Evolutionary conservation across 805 yeast species (phyloP).

Genomic region (Cyberlindnera lachancei): DNA sequence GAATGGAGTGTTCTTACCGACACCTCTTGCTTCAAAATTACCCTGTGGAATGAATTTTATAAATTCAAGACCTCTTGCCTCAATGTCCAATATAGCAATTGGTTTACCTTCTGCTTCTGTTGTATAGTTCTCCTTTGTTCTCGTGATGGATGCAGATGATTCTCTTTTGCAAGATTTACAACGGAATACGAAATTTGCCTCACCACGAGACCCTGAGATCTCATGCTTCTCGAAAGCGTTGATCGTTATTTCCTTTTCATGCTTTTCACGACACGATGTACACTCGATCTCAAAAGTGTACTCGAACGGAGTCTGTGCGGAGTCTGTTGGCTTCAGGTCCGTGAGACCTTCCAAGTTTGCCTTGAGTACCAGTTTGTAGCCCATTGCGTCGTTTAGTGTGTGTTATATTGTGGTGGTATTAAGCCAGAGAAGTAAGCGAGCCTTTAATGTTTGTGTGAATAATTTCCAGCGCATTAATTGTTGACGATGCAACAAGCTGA

Average conservation of each 20-base stretch:
- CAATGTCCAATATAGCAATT: conserved; percentile 57
- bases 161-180: conserved; percentile 54
- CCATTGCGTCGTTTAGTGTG: conserved; percentile 8
- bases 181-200: conserved; percentile 73
- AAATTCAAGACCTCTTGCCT: conserved; percentile 79
- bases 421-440: no score
- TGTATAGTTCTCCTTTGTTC: conserved; percentile 15
- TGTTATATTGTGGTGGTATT: not conserved
- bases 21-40: conserved; percentile 46
- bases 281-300: conserved; percentile 72
- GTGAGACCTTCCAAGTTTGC: conserved; percentile 32
- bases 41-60: conserved; percentile 64
- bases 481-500: no score
- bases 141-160: conserved; percentile 19
- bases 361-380: conserved; percentile 23
- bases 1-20: conserved; percentile 43
- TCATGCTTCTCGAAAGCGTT: conserved; percentile 61
- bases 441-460: no score
- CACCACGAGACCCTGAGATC: conserved; percentile 66
- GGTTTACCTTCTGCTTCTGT: conserved; percentile 29
- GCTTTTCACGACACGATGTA: conserved; percentile 70
- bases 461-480: no score
- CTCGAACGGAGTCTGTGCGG: conserved; percentile 54
- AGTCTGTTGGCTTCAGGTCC: conserved; percentile 50
- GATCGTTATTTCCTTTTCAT: conserved; percentile 62